Evolutionary conservation across 1,284 basidiomycete genomes (phyloP), one percentile per base, ranked within the genome.

Genomic region (Pseudozyma sp.): DNA sequence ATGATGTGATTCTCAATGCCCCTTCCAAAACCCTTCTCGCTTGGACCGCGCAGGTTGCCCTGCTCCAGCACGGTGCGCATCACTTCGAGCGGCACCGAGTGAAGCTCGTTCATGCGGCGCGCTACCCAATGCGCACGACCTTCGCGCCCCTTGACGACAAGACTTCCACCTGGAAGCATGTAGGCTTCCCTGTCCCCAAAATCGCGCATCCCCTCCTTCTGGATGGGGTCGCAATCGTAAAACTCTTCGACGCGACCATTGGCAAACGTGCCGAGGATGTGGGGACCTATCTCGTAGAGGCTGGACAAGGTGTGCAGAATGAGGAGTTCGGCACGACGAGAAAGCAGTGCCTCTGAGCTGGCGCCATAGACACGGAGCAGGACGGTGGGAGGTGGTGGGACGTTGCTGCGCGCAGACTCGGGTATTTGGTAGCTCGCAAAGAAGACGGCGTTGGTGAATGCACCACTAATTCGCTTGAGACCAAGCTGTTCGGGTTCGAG

Each of bases 1-100:
- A 83, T 80, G 58, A 83, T 79, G 51, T 81, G 78, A 30, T 82
- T 81, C 63, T 82, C 79, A 39, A 84, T 84, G 16, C 82, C 82
- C 31, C 82, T 53, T 14, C 82, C 82, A 40, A 83, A 84, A 1
- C 81, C 81, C 49, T 77, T 78, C 24, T 77, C 56, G 40, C 68
- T 68, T 1, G 77, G 75, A 7, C 73, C 72, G 8, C 66, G 65
- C 4, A 84, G 57, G 46, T 84, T 81, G 54, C 82, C 82, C 54
- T 81, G 81, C 58, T 84, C 82, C 30, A 84, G 64, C 29, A 84
- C 81, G 7, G 78, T 81, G 30, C 67, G 69, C 67, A 84, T 81
- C 24, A 81, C 77, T 33, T 84, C 82, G 46, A 84, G 75, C 14
- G 82, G 82, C 16, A 84, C 82, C 24, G 82, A 81, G 54, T 84